phyloP scores from a whole-genome alignment of 2,329 filamentous ascomycete species.

The Alternaria dauci region DNA sequence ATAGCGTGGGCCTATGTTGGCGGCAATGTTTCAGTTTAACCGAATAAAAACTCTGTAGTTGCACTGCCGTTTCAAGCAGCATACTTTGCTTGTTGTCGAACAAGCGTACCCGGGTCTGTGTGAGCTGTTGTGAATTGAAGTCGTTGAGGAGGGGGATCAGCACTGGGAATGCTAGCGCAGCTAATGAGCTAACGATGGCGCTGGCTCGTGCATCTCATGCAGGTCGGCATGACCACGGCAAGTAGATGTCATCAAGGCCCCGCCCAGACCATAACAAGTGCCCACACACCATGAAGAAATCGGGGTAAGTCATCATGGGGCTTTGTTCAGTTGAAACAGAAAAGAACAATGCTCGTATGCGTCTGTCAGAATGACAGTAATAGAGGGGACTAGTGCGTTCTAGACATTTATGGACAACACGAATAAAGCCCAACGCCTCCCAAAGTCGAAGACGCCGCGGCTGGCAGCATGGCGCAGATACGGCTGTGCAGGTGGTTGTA shows the following conservation, averaged over 20 bases:
- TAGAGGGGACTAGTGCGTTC: background rate
- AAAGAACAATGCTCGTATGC: background rate
- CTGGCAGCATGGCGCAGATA: background rate
- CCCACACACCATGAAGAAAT: conserved; percentile 5
- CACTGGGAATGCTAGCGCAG: conserved; percentile 17
- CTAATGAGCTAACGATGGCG: conserved; percentile 19
- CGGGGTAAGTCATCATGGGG: background rate
- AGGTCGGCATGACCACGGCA: conserved; percentile 23
- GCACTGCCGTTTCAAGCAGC: conserved; percentile 1
- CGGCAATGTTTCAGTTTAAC: conserved; percentile 1
- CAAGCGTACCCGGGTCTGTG: background rate
- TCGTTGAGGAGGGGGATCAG: conserved; percentile 13
- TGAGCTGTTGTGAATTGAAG: conserved; percentile 6
- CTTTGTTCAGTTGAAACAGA: background rate
- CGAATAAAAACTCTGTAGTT: background rate
- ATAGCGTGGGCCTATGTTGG: background rate
- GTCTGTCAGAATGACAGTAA: background rate
- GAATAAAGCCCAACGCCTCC: background rate
- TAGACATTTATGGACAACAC: background rate
- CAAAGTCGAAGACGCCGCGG: background rate
- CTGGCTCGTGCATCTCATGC: conserved; percentile 18
- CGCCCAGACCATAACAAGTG: conserved; percentile 9
- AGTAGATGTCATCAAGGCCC: conserved; percentile 18
- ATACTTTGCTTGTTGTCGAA: background rate
- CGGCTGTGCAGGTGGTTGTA: background rate